phyloP scores from a whole-genome alignment of 306 rosid species.

The Castanospermum australe region DNA sequence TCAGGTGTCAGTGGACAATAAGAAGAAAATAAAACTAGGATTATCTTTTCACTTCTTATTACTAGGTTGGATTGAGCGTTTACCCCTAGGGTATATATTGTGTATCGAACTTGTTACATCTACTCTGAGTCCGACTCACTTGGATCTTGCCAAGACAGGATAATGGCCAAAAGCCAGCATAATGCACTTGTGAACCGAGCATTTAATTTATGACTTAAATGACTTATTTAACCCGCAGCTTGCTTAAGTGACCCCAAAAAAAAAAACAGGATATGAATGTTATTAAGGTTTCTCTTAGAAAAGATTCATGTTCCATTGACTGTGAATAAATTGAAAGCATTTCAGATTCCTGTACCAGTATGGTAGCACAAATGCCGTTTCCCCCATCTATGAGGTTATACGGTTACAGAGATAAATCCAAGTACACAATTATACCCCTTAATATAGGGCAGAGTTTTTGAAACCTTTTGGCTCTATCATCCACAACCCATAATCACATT shows the following conservation, averaged over 20 bases:
- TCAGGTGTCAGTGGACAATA: not conserved
- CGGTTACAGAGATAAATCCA: not conserved
- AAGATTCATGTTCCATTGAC: not conserved
- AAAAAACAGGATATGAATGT: not conserved
- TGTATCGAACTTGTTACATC: too few relatives aligned
- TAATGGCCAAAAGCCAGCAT: too few relatives aligned
- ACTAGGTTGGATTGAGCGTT: not conserved
- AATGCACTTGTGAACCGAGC: not conserved
- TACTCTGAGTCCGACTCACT: too few relatives aligned
- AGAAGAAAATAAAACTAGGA: not conserved
- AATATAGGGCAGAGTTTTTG: not conserved
- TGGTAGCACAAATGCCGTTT: not conserved
- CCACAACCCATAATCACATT: not conserved
- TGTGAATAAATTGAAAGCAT: not conserved
- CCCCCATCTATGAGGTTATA: not conserved
- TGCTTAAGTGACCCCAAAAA: too few relatives aligned
- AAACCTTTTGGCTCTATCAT: not conserved
- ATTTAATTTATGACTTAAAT: not conserved
- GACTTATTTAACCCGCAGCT: not conserved
- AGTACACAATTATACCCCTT: not conserved
- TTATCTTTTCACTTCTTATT: not conserved
- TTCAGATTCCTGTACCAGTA: not conserved
- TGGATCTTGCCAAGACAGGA: too few relatives aligned
- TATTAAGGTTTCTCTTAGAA: not conserved
- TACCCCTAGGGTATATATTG: too few relatives aligned